These are phyloP conservation scores for Cyphellophora europaea DNA, from an alignment of 2,329 filamentous ascomycete species.

Conservation along the genomic window DNA sequence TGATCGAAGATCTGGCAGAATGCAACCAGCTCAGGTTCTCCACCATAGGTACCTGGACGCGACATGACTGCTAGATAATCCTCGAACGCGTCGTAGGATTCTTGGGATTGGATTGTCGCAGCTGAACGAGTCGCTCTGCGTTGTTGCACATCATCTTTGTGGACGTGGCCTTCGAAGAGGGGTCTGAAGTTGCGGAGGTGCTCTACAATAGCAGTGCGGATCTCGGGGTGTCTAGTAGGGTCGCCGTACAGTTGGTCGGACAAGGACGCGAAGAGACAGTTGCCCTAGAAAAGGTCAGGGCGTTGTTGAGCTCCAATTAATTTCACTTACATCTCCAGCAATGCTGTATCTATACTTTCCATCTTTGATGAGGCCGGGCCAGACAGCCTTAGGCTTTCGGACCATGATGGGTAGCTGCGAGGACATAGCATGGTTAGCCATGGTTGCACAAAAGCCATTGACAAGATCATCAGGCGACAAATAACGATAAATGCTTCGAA, in stretches of 20 bases:
- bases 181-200: slow-evolving; percentile 53
- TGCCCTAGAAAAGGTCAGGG: slow-evolving; percentile 37
- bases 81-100: slow-evolving; percentile 49
- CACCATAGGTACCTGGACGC: slow-evolving; percentile 52
- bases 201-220: slow-evolving; percentile 50
- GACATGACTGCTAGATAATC: slow-evolving; percentile 52
- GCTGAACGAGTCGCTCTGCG: slow-evolving; percentile 22
- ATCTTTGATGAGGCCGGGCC: slow-evolving; percentile 18
- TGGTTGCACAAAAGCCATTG: slow-evolving; percentile 18
- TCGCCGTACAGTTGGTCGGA: slow-evolving; percentile 58
- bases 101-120: slow-evolving; percentile 35
- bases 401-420: slow-evolving; percentile 19
- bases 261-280: slow-evolving; percentile 61
- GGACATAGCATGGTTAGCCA: slow-evolving; percentile 19
- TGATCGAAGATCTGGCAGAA: slow-evolving; percentile 53
- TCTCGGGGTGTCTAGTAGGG: slow-evolving; percentile 46
- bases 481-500: slow-evolving; percentile 2
- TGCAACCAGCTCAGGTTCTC: slow-evolving; percentile 58
- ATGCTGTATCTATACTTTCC: slow-evolving; percentile 18
- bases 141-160: slow-evolving; percentile 37
- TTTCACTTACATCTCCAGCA: slow-evolving; percentile 16
- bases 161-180: slow-evolving; percentile 58
- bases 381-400: slow-evolving; percentile 18
- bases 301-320: slow-evolving; percentile 2
- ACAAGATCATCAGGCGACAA: slow-evolving; percentile 11